Base-by-base conservation (phyloP, 108 stramenopile species). In the Cyclotella choctawhatcheeana region DNA sequence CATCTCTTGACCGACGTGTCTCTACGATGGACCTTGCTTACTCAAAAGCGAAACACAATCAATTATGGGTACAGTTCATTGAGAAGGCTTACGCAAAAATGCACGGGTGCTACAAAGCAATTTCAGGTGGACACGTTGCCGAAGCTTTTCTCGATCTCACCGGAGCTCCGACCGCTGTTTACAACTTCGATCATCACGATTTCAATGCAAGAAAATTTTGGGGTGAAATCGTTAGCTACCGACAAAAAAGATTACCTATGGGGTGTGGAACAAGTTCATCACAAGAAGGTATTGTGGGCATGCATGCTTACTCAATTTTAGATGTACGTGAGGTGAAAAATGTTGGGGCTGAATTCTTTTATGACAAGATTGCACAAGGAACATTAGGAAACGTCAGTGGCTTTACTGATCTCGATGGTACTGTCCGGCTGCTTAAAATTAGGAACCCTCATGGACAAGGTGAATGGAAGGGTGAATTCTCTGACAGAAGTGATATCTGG, bases 1-100 rank as follows among this genome's bases (percentile, higher is more conserved):
- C 40, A 31, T 54, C 77, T 27, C 73, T 82, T 18, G 52, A 66
- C 40, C 44, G 67, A 12, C 47, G 66, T 14, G 67, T 76, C 10
- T 35, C 44, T 0, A 71, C 88, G 30, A 60, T 76, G 4, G 87
- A 87, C 48, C 59, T 89, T 22, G 89, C 89, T 30, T 90, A 90
- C 55, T 88, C 89, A 10, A 88, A 86, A 47, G 84, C 82, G 14
- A 73, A 70, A 48, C 29, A 70, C 56, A 82, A 85, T 61, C 93
- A 99, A 82, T 84, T 98, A 4, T 99, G 98, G 98, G 93, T 95
- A 25, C 87, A 92, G 22, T 79, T 99, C 59, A 60, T 99, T 33
- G 98, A 99, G 85, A 99, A 99, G 72, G 98, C 98, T 3, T 98
- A 96, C 64, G 91, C 97, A 13, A 99, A 99, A 62, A 84, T 82